phyloP scores from a whole-genome alignment of 2,329 filamentous ascomycete species.

The Arthrobotrys entomopaga region DNA sequence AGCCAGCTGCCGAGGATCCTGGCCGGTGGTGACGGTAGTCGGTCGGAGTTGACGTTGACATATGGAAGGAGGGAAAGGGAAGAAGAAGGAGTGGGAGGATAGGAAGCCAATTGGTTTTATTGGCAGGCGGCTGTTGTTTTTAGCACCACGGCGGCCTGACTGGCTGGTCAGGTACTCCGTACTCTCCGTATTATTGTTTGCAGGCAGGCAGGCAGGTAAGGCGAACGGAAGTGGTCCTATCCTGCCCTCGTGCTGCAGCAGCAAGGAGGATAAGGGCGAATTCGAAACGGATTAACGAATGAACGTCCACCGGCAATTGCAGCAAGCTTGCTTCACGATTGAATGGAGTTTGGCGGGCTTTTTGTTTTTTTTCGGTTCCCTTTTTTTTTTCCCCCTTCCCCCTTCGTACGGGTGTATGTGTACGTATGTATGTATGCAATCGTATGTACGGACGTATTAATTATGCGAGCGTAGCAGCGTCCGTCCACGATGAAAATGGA shows the following conservation, averaged over 20 bases:
- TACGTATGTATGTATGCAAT: conserved; percentile 3
- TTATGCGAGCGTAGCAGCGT: background rate
- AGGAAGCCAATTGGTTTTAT: conserved; percentile 53
- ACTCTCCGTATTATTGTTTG: conserved; percentile 35
- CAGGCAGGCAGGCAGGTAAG: conserved; percentile 21
- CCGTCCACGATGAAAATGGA: conserved; percentile 12
- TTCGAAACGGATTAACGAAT: conserved; percentile 12
- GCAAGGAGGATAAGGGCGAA: conserved; percentile 54
- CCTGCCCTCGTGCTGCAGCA: conserved; percentile 21
- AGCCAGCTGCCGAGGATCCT: conserved; percentile 48
- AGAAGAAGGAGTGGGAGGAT: conserved; percentile 15
- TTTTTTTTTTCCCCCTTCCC: background rate
- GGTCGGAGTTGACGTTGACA: conserved; percentile 55
- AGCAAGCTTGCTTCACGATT: no score
- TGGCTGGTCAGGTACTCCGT: background rate
- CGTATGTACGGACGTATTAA: conserved; percentile 25
- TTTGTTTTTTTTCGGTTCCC: conserved; percentile 10
- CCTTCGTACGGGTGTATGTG: background rate
- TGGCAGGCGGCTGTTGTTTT: conserved; percentile 1
- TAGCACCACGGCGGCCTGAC: background rate
- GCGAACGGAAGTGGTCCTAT: conserved; percentile 17
- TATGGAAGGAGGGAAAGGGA: conserved; percentile 25
- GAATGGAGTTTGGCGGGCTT: conserved; percentile 37
- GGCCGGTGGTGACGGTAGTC: conserved; percentile 52
- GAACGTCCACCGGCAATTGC: no score